phyloP scores from a whole-genome alignment of 2,329 filamentous ascomycete genomes.

The Xylaria sp. region DNA sequence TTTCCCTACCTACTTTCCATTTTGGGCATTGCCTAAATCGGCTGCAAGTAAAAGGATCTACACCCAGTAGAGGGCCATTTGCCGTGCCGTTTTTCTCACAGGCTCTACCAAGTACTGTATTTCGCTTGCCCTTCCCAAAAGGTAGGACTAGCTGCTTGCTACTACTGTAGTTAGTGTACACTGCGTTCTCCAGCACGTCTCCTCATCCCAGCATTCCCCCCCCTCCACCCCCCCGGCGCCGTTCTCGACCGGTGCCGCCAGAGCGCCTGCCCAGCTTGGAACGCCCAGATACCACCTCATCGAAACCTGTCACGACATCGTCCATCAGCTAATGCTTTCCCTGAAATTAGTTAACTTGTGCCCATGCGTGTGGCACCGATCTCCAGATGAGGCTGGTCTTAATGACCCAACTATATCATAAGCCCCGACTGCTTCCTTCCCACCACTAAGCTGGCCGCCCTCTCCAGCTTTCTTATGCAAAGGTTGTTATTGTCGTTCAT shows the following conservation, averaged over 20 bases:
- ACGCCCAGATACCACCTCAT: constrained; percentile 46
- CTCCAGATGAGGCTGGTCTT: constrained; percentile 52
- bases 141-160: constrained; percentile 35
- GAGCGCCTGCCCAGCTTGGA: constrained; percentile 46
- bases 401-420: constrained; percentile 50
- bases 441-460: constrained; percentile 52
- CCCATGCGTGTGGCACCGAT: constrained; percentile 50
- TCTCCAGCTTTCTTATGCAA: constrained; percentile 53
- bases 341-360: constrained; percentile 41
- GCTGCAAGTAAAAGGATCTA: constrained; percentile 48
- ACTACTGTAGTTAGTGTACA: constrained; percentile 1
- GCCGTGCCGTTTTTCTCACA: constrained; percentile 43
- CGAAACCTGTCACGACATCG: constrained; percentile 37
- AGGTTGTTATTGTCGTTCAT: constrained; percentile 51
- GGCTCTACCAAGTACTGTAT: constrained; percentile 42
- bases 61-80: constrained; percentile 46
- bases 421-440: constrained; percentile 50
- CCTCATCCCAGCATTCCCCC: constrained; percentile 29
- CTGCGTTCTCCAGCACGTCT: constrained; percentile 2
- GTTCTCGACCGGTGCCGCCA: constrained; percentile 46
- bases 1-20: constrained; percentile 49
- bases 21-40: constrained; percentile 54
- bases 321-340: constrained; percentile 43
- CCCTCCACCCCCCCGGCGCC: constrained; percentile 29
- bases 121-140: constrained; percentile 41